Base-by-base conservation (phyloP, 441 rosid genomes). In the Macaranga tanarius region DNA sequence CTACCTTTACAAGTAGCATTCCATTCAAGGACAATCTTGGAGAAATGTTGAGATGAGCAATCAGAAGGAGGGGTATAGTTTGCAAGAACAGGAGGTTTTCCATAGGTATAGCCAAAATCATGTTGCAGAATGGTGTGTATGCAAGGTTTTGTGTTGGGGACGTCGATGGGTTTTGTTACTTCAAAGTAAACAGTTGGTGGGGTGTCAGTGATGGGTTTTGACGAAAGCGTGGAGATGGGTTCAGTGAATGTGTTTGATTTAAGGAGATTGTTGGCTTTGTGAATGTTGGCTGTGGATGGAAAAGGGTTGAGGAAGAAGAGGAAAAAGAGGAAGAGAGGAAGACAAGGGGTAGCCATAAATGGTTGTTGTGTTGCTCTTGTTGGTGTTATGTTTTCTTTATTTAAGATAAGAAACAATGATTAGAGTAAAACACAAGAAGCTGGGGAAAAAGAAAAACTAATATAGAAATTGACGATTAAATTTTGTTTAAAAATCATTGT, bases 21-120 rank as follows among this genome's bases (percentile, higher is more conserved):
- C 85, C 89, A 92, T 66, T 94, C 90, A 44, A 94, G 87, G 77
- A 90, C 86, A 62, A 92, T 86, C 74, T 79, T 94, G 81, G 95
- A 84, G 86, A 92, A 87, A 0, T 74, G 72, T 1, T 59, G 79
- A 67, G 82, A 71, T 11, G 83, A 73, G 79, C 93, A 88, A 67
- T 76, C 76, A 7, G 91, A 82, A 10, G 97, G 94, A 68, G 86
- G 86, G 69, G 77, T 75, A 72, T 87, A 89, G 73, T 83, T 80
- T 10, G 82, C 83, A 50, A 83, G 65, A 38, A 86, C 86, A 0
- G 90, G 90, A 70, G 84, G 77, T 52, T 84, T 80, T 0, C 83
- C 83, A 3, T 90, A 90, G 8, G 96, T 94, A 77, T 56, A 86
- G 28, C 83, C 96, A 26, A 94, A 94, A 58, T 88, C 91, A 65